Percentiles rank a stretch among this genome's conserved stretches.
These are phyloP conservation scores for Neodidymelliopsis sp. DNA, from an alignment of 2,329 filamentous ascomycete species.

Conservation along the genomic window DNA sequence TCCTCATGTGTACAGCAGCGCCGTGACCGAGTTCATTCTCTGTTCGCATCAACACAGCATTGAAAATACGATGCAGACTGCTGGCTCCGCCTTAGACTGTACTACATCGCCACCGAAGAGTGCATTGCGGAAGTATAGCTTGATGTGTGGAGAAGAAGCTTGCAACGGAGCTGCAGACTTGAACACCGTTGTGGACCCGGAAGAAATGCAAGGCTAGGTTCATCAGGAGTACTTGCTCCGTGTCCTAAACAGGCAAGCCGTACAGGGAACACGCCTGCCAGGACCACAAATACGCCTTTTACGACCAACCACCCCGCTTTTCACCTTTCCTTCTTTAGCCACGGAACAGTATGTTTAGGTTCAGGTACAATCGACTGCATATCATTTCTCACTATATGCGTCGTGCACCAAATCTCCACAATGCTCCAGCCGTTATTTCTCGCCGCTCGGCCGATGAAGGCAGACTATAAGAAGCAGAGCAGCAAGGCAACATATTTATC, in stretches of 20 bases:
- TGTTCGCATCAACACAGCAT: neutral
- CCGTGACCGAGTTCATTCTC: too few relatives aligned
- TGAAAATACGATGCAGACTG: neutral
- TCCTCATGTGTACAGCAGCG: too few relatives aligned
- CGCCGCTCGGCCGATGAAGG: conserved; percentile 5
- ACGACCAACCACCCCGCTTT: conserved; percentile 2
- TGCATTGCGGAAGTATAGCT: neutral
- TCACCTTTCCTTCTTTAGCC: neutral
- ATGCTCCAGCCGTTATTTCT: neutral
- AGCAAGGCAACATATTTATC: neutral
- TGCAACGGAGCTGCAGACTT: neutral
- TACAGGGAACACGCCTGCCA: neutral
- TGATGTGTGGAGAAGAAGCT: neutral
- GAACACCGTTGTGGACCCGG: conserved; percentile 5
- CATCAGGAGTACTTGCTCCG: conserved; percentile 16
- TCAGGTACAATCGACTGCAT: conserved; percentile 2
- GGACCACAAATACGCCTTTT: neutral
- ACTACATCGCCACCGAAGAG: neutral
- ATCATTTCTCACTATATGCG: neutral
- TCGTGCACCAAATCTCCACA: neutral
- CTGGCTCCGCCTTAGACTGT: neutral
- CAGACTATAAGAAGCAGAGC: conserved; percentile 8
- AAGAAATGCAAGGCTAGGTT: conserved; percentile 8
- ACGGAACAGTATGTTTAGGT: neutral
- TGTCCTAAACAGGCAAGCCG: conserved; percentile 4